phyloP scores from a whole-genome alignment of 1,284 basidiomycete genomes.

The Rhodotorula sp. region DNA sequence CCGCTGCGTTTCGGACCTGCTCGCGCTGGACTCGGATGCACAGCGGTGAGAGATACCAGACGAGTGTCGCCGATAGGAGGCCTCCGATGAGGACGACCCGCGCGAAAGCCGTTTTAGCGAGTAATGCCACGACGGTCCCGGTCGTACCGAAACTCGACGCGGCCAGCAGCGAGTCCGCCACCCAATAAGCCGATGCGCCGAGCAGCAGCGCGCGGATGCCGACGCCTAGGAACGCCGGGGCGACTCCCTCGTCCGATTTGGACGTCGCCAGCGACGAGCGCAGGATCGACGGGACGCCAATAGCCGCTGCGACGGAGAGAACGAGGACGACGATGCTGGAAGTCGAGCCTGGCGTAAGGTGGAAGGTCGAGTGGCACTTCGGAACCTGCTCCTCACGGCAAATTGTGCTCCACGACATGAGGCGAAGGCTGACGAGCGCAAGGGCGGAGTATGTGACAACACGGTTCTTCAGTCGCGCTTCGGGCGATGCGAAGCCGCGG shows the following conservation, averaged over 20 bases:
- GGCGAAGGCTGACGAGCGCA: slow-evolving; percentile 67
- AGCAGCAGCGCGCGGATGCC: slow-evolving; percentile 61
- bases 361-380: slow-evolving; percentile 81
- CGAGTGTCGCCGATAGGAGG: slow-evolving; percentile 57
- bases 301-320: slow-evolving; percentile 59
- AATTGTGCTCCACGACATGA: slow-evolving; percentile 72
- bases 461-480: slow-evolving; percentile 65
- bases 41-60: slow-evolving; percentile 70
- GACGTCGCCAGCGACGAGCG: slow-evolving; percentile 63
- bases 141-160: background rate
- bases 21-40: slow-evolving; percentile 63
- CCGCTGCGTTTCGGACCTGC: slow-evolving; percentile 44
- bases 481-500: slow-evolving; percentile 58
- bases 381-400: slow-evolving; percentile 95
- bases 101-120: slow-evolving; percentile 62
- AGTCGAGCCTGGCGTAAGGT: slow-evolving; percentile 65
- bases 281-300: slow-evolving; percentile 62
- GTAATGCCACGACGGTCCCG: slow-evolving; percentile 44
- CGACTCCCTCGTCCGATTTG: slow-evolving; percentile 70
- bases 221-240: slow-evolving; percentile 61
- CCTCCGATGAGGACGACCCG: slow-evolving; percentile 58
- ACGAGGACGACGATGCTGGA: slow-evolving; percentile 62
- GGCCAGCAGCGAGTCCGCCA: slow-evolving; percentile 58
- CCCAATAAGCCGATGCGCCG: slow-evolving; percentile 66
- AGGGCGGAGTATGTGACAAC: slow-evolving; percentile 68